Base-by-base conservation (phyloP, 2,329 filamentous ascomycete genomes). In the Verticillium nubilum region DNA sequence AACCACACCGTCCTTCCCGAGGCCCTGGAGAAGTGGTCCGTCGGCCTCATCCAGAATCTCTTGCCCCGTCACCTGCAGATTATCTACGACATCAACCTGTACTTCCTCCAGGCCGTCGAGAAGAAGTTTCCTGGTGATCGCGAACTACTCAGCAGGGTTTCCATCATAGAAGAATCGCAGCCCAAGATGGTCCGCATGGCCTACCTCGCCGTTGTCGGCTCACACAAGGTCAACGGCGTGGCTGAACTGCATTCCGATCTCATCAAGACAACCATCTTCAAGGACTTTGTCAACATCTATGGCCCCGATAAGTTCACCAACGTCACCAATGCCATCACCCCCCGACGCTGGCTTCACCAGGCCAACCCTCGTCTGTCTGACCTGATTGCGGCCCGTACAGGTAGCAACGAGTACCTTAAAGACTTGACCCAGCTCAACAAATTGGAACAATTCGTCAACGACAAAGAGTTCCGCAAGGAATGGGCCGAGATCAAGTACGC, bases 111-210 rank as follows among this genome's bases (percentile, higher is more conserved):
- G 71, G 81, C 76, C 23, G 94, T 99, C 17, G 95, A 99, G 80
- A 91, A 91, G 69, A 86, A 83, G 61, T 97, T 97, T 77, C 95
- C 95, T 52, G 87, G 91, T 58, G 92, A 98, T 66, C 86, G 92
- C 60, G 94, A 97, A 1, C 82, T 99, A 65, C 85, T 99, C 33
- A 73, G 81, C 15, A 85, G 91, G 37, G 92, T 98, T n/a, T 98
- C 94, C 5, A 96, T 99, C 69, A 97, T 99, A 61, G 95, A 99
- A 74, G 95, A 99, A 75, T 92, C 91, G 5, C 89, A 96, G 73
- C 91, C 93, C 52, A 97, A 98, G 85, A 97, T 97, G 91, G 88
- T 99, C 62, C 90, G 94, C 72, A 99, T 99, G 95, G 95, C 95
- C 2, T 95, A 86, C 75, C 80, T 99, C 57, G 95, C 95, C 63